These are phyloP conservation scores for Pyrus hybrid DNA, from an alignment of 331 rosid species.

Conservation along the genomic window DNA sequence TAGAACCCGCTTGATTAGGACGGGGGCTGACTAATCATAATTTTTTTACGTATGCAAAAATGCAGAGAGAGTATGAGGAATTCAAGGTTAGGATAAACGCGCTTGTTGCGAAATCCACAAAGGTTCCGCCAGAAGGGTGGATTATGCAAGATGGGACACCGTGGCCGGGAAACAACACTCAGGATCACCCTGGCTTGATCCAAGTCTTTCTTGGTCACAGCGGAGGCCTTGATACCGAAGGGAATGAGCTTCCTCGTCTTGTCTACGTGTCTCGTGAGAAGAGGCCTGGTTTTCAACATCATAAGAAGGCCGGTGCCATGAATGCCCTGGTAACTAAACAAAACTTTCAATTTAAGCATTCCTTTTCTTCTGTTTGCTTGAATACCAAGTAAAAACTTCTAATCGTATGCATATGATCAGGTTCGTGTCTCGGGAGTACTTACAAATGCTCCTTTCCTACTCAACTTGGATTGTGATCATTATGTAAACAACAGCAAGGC, in stretches of 20 bases:
- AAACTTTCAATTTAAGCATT: neutral
- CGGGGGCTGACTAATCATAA: neutral
- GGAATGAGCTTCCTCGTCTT: conserved; percentile 85
- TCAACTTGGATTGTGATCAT: conserved; percentile 95
- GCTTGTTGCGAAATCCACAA: conserved; percentile 74
- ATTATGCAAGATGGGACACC: conserved; percentile 97
- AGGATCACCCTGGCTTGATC: conserved; percentile 94
- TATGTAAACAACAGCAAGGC: conserved; percentile 84
- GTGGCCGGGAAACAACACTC: conserved; percentile 96
- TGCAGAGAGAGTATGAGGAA: conserved; percentile 96
- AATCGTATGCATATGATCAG: conserved; percentile 30
- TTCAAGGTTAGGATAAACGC: conserved; percentile 92
- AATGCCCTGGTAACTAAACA: conserved; percentile 61
- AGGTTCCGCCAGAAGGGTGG: conserved; percentile 91
- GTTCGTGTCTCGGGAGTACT: conserved; percentile 90
- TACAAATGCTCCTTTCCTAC: conserved; percentile 82
- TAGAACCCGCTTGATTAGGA: neutral
- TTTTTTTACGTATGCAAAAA: neutral
- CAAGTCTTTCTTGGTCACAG: conserved; percentile 83
- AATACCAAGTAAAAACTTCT: neutral
- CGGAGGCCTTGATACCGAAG: conserved; percentile 72
- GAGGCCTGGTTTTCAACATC: conserved; percentile 90
- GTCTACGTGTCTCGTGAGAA: conserved; percentile 93
- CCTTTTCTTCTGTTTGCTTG: neutral
- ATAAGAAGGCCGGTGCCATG: conserved; percentile 92